These are phyloP conservation scores for Iris pallida DNA, from an alignment of 116 monocot species.

Conservation along the genomic window DNA sequence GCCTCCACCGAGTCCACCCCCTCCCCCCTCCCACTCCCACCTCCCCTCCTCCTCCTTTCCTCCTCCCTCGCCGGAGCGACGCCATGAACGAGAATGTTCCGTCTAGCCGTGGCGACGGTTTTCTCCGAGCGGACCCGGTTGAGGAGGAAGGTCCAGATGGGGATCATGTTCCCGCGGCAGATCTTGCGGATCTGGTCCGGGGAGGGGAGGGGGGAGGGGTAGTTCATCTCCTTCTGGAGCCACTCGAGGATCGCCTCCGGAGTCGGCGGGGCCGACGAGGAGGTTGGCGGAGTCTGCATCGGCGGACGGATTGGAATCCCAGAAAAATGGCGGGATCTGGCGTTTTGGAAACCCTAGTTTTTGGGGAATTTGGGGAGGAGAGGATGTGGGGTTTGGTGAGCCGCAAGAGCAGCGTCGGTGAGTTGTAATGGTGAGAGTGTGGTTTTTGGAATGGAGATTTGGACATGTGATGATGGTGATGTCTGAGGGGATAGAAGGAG, in stretches of 20 bases:
- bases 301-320: background rate
- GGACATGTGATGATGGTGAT: background rate
- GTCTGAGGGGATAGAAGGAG: background rate
- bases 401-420: background rate
- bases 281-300: constrained; percentile 22
- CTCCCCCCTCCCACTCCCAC: constrained; percentile 11
- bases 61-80: constrained; percentile 13
- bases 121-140: constrained; percentile 77
- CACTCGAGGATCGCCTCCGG: constrained; percentile 88
- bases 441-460: background rate
- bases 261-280: constrained; percentile 13
- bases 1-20: constrained; percentile 35
- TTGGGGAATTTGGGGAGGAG: background rate
- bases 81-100: constrained; percentile 84
- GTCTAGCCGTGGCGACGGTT: constrained; percentile 59
- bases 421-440: background rate
- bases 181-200: constrained; percentile 82
- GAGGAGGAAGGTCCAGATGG: constrained; percentile 79
- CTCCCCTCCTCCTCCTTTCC: constrained; percentile 16
- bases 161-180: constrained; percentile 91
- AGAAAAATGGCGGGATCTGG: background rate
- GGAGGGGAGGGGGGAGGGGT: constrained; percentile 60
- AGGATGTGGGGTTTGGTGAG: background rate
- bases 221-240: constrained; percentile 91
- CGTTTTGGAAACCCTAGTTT: background rate